Conservation (phyloP, 179 eudicot genomes). For the Pouteria campechiana region DNA sequence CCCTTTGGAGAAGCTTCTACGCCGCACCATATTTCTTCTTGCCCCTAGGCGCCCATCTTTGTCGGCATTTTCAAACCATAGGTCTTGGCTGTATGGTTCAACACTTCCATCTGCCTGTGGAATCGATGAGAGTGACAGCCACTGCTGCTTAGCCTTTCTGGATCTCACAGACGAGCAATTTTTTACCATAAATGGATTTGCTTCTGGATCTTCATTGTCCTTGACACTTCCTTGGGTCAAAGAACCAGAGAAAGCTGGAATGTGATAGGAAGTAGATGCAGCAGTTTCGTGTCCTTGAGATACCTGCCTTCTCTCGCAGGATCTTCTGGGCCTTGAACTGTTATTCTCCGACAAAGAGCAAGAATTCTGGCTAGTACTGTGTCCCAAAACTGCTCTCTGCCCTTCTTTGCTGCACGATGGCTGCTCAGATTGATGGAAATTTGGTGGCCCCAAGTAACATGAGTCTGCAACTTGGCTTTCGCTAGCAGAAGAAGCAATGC, state of each 20-base stretch:
- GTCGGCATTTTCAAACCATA: constrained; percentile 6
- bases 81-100: constrained; percentile 16
- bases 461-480: too few relatives aligned
- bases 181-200: neutral
- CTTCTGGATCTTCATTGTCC: neutral
- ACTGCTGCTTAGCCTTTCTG: constrained; percentile 2
- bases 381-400: neutral
- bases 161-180: neutral
- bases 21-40: neutral
- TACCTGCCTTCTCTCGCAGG: neutral
- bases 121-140: constrained; percentile 12
- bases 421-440: neutral
- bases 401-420: constrained; percentile 1
- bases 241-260: constrained; percentile 1
- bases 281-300: neutral
- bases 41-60: constrained; percentile 1
- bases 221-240: neutral
- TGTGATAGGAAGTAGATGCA: neutral
- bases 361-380: neutral
- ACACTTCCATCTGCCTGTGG: constrained; percentile 11
- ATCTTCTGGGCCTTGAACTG: constrained; percentile 1
- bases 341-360: neutral
- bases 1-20: constrained; percentile 4
- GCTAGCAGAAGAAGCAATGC: neutral
- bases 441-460: too few relatives aligned